Evolutionary conservation across 148 eudicot genomes (phyloP).

Genomic region (Rhododendron simsii): DNA sequence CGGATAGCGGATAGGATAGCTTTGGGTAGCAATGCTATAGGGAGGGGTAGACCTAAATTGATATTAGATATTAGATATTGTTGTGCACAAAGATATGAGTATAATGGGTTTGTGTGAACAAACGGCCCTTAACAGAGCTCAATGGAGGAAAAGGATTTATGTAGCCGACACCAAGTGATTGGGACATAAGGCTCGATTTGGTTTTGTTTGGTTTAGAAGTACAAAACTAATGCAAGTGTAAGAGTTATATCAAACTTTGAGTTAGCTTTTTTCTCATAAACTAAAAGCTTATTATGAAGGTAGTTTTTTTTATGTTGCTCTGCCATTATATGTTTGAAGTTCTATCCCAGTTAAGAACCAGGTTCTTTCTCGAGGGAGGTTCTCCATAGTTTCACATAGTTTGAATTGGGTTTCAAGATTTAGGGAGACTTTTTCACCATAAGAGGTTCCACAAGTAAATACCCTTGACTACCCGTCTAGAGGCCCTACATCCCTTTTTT

Average conservation of each 20-base stretch:
- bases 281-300: neutral
- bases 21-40: too few species aligned
- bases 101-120: too few species aligned
- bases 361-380: neutral
- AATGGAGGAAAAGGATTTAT: too few species aligned
- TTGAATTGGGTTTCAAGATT: neutral
- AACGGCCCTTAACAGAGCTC: too few species aligned
- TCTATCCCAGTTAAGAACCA: neutral
- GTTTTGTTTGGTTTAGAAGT: too few species aligned
- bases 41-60: too few species aligned
- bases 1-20: too few species aligned
- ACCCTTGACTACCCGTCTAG: neutral
- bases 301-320: neutral
- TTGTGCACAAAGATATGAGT: too few species aligned
- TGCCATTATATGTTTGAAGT: neutral
- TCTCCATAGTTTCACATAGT: neutral
- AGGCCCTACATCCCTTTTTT: neutral
- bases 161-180: too few species aligned
- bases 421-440: neutral
- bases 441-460: neutral
- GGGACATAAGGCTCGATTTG: too few species aligned
- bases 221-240: neutral
- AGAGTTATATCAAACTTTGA: neutral
- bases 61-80: too few species aligned
- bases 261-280: neutral